phyloP scores from a whole-genome alignment of 768 basidiomycete species.

The Tylopilus vinaceipallidus region DNA sequence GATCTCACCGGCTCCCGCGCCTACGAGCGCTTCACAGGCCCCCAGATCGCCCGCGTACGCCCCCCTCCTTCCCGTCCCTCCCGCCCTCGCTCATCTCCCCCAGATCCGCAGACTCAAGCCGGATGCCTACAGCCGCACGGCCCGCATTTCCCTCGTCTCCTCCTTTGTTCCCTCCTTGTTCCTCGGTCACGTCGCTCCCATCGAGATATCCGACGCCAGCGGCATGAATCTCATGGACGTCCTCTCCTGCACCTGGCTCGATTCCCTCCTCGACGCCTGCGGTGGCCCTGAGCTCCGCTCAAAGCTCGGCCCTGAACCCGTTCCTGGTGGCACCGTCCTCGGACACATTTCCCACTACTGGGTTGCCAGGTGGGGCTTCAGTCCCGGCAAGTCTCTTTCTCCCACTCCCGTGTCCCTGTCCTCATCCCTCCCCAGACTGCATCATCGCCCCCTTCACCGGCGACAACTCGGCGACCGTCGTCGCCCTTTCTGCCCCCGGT shows the following conservation, averaged over 20 bases:
- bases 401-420: neutral
- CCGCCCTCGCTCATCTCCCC: neutral
- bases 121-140: neutral
- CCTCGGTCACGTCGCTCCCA: slow-evolving; percentile 7
- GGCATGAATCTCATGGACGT: slow-evolving; percentile 11
- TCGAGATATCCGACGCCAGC: slow-evolving; percentile 7
- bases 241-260: neutral
- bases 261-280: neutral
- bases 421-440: neutral
- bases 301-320: slow-evolving; percentile 6
- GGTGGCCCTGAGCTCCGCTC: slow-evolving; percentile 3
- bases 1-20: slow-evolving; percentile 4
- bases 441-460: slow-evolving; percentile 10
- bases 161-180: slow-evolving; percentile 6
- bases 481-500: slow-evolving; percentile 4
- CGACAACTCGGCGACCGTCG: slow-evolving; percentile 9
- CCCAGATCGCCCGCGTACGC: slow-evolving; percentile 5
- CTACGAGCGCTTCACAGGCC: slow-evolving; percentile 9
- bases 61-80: neutral
- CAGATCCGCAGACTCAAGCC: slow-evolving; percentile 3
- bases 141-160: slow-evolving; percentile 6
- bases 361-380: slow-evolving; percentile 8
- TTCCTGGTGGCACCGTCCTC: slow-evolving; percentile 2
- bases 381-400: neutral
- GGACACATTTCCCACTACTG: slow-evolving; percentile 2